Conservation (phyloP, 1,284 basidiomycete genomes). For the Apiotrichum mycotoxinovorans region DNA sequence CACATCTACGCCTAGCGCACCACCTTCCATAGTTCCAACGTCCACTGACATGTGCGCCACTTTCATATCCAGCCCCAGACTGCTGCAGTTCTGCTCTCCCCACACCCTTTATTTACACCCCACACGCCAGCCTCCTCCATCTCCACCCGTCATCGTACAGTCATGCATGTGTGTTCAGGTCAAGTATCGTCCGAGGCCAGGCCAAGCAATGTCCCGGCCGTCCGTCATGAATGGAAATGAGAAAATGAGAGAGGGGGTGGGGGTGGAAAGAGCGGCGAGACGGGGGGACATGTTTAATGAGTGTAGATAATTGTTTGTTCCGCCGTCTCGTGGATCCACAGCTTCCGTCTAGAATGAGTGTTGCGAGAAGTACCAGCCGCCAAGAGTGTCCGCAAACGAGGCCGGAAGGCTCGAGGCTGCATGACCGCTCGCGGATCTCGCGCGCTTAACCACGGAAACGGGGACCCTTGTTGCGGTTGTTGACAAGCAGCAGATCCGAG, state of each 20-base stretch:
- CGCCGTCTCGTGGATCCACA: neutral
- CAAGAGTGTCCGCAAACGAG: no score
- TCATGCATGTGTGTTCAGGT: constrained; percentile 15
- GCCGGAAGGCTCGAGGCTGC: no score
- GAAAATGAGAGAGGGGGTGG: neutral
- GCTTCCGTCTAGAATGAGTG: no score
- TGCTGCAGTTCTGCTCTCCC: no score
- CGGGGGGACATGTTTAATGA: neutral
- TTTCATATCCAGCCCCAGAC: no score
- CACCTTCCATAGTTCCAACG: no score
- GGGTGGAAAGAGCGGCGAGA: neutral
- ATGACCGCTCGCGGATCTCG: no score
- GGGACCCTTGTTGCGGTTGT: constrained; percentile 4
- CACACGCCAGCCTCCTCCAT: no score
- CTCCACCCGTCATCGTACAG: constrained; percentile 11
- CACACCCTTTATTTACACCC: no score
- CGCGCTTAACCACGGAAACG: constrained; percentile 14
- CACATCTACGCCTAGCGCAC: no score
- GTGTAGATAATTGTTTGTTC: neutral
- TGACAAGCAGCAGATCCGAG: constrained; percentile 16
- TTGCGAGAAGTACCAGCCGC: no score
- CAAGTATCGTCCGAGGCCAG: constrained; percentile 2
- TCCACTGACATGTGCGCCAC: no score
- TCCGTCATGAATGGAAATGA: neutral
- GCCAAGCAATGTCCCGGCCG: neutral